phyloP scores from a whole-genome alignment of 2,329 filamentous ascomycete species.

The Colletotrichum sp. region DNA sequence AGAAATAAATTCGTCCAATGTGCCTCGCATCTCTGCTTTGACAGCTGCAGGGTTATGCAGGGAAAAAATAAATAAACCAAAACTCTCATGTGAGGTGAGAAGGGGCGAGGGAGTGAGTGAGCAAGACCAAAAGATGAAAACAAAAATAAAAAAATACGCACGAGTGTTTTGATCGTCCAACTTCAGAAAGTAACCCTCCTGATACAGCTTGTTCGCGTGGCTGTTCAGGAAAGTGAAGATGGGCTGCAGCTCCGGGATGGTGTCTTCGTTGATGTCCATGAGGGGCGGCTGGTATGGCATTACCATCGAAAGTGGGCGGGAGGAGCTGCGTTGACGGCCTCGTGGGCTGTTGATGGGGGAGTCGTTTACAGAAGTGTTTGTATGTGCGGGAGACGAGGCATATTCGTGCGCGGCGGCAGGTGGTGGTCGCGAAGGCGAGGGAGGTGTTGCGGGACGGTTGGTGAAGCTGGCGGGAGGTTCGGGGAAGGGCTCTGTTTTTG shows the following conservation, averaged over 20 bases:
- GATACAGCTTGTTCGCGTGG: slow-evolving; percentile 95
- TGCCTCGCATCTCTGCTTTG: background rate
- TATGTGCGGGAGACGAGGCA: slow-evolving; percentile 44
- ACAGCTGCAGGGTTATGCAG: background rate
- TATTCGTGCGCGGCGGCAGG: slow-evolving; percentile 38
- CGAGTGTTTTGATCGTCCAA: slow-evolving; percentile 92
- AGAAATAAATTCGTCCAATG: background rate
- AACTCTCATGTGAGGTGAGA: background rate
- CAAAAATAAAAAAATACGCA: slow-evolving; percentile 53
- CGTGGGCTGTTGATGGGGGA: slow-evolving; percentile 48
- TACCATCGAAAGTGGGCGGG: slow-evolving; percentile 84
- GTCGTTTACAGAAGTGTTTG: slow-evolving; percentile 44
- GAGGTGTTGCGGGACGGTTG: slow-evolving; percentile 42
- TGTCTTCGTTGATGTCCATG: slow-evolving; percentile 86
- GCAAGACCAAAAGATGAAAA: background rate
- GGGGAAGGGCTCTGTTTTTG: slow-evolving; percentile 16
- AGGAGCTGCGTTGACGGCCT: slow-evolving; percentile 53
- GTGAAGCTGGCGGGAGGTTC: slow-evolving; percentile 13
- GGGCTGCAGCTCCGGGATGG: slow-evolving; percentile 89
- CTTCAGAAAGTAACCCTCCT: slow-evolving; percentile 97
- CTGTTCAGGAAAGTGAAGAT: slow-evolving; percentile 95
- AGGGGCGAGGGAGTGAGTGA: background rate
- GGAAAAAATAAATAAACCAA: background rate
- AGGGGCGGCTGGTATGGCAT: slow-evolving; percentile 84
- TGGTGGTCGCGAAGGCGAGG: slow-evolving; percentile 24